A percentile compares a stretch with the other conserved stretches of the same genome.
Conservation (phyloP, 163 green algal species). For the Scenedesmus sp. region DNA sequence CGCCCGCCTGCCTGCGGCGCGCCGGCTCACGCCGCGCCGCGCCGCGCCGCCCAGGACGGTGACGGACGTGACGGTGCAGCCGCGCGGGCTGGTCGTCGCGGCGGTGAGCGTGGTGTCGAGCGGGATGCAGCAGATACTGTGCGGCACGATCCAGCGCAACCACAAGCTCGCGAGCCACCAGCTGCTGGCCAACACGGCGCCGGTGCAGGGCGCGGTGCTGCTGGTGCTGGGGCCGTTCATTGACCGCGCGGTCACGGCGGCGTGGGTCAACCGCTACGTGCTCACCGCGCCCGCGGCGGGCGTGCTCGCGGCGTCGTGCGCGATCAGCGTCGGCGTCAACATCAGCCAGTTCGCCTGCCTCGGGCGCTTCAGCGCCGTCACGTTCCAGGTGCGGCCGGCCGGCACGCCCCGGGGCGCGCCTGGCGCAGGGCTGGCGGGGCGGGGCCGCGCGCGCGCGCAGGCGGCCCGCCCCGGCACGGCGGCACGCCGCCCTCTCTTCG, state of each 20-base stretch:
- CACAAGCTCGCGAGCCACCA: conserved; percentile 82
- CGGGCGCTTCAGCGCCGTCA: conserved; percentile 90
- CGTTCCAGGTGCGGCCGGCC: conserved; percentile 81
- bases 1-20: no score
- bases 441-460: no score
- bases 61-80: conserved; percentile 82
- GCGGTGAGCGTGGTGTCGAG: conserved; percentile 82
- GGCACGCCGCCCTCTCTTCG: no score
- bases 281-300: conserved; percentile 53
- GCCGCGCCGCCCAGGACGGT: conserved; percentile 86
- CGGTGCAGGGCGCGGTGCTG: conserved; percentile 78
- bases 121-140: conserved; percentile 94
- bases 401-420: neutral
- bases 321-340: conserved; percentile 89
- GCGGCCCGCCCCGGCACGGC: no score
- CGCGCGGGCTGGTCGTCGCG: conserved; percentile 79
- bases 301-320: conserved; percentile 72
- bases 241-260: conserved; percentile 72
- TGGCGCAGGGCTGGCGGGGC: no score
- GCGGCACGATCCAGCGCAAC: conserved; percentile 85
- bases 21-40: no score
- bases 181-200: conserved; percentile 88
- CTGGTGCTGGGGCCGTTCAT: conserved; percentile 86
- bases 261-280: conserved; percentile 75
- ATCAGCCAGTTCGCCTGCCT: conserved; percentile 95